Base-by-base conservation (phyloP, 2,329 filamentous ascomycete species). In the Diaporthe vexans region DNA sequence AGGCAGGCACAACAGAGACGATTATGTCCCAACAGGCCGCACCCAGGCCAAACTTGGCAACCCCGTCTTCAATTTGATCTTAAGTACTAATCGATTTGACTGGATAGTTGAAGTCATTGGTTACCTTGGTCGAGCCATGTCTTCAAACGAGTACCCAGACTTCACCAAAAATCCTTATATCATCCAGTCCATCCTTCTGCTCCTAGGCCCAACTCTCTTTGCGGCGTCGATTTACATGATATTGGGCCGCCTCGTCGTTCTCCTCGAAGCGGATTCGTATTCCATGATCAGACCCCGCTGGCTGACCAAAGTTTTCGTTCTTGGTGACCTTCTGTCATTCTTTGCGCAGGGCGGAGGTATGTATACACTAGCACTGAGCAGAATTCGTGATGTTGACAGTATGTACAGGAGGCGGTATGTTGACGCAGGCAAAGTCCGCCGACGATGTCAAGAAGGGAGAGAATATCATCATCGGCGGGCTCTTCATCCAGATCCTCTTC, bases 221-320 rank as follows among this genome's bases (percentile, higher is more conserved):
- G 73, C 73, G n/a, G 73, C 73, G 11, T 74, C 73, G 11, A 74
- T 74, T 15, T 74, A 74, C 26, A 74, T 74, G 69, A 61, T 74
- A 17, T 43, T 74, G 15, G 58, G 73, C 1, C 69, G 73, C 6
- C 29, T 74, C 10, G 57, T 74, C 40, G 56, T 43, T 17, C 58
- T 74, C 24, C 69, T 72, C 4, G 48, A 72, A 43, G 73, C 52
- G 7, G 57, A 65, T 1, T 33, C 21, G 5, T 54, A 72, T 48
- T 74, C 73, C 4, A 35, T 72, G 21, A 46, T 72, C 48, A 26
- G 35, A 21, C 69, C 73, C n/a, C 29, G 19, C 6, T 52, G 68
- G 59, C 69, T 74, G n/a, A 74, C 68, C 24, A 74, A 74, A n/a
- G 58, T 72, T 3, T 74, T 74, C 11, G 68, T 74, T 58, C 33